Percentiles rank a stretch among this genome's conserved stretches.
These are phyloP conservation scores for Chaetomiaceae sp. DNA, from an alignment of 2,329 filamentous ascomycete genomes.

Conservation along the genomic window DNA sequence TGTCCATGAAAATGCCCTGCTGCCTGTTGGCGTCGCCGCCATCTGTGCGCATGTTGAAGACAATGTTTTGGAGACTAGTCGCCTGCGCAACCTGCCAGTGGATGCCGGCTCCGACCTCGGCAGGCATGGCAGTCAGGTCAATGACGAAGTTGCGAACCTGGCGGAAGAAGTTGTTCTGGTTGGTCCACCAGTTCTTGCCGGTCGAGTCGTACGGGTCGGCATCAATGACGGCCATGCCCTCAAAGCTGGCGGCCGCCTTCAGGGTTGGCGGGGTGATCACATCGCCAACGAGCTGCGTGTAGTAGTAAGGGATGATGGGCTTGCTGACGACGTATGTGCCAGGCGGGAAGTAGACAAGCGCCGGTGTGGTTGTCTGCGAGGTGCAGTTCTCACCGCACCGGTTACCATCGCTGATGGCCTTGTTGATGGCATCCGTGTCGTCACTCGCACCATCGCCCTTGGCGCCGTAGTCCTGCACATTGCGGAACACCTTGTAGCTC, in stretches of 20 bases:
- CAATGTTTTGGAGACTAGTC: constrained; percentile 74
- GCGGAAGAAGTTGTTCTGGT: constrained; percentile 81
- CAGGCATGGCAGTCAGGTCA: constrained; percentile 64
- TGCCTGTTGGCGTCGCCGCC: constrained; percentile 61
- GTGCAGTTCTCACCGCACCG: constrained; percentile 80
- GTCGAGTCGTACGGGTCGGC: constrained; percentile 72
- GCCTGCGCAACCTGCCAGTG: constrained; percentile 87
- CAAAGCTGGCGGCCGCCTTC: constrained; percentile 67
- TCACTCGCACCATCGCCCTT: constrained; percentile 66
- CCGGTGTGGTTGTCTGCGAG: constrained; percentile 77
- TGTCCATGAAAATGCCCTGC: constrained; percentile 79
- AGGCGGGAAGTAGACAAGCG: constrained; percentile 85
- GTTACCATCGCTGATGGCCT: constrained; percentile 68
- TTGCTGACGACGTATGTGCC: constrained; percentile 79
- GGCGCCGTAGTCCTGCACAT: constrained; percentile 72
- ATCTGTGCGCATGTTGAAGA: constrained; percentile 72
- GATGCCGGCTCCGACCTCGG: constrained; percentile 61
- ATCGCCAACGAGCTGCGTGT: constrained; percentile 89
- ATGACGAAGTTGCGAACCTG: constrained; percentile 79
- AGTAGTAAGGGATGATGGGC: constrained; percentile 83
- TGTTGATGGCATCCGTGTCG: constrained; percentile 85
- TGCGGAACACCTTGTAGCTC: constrained; percentile 69
- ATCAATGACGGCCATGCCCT: constrained; percentile 85
- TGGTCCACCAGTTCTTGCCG: constrained; percentile 71
- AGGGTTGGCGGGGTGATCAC: constrained; percentile 66